Base-by-base conservation (phyloP, 495 filamentous ascomycete species). In the Rhypophila decipiens region DNA sequence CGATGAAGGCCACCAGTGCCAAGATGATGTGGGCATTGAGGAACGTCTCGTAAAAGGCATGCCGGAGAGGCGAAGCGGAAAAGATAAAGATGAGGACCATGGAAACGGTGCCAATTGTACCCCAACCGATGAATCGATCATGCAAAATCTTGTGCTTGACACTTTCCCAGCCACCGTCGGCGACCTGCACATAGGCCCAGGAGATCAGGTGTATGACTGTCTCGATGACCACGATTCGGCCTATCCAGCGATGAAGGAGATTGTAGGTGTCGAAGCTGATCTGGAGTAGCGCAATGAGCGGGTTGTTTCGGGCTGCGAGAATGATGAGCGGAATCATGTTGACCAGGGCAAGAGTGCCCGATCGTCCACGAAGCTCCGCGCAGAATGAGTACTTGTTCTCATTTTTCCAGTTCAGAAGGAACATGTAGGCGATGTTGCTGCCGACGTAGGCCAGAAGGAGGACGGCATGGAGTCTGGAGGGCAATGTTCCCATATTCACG, bases 231-330 rank as follows among this genome's bases (percentile, higher is more conserved):
- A 94, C 80, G 19, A 96, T 82, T 17, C 93, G 85, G 19, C 91
- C 93, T 45, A 97, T 82, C 91, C 93, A 98, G 31, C 93, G 83
- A 64, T 98, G 93, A 23, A 97, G 68, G 22, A 96, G 73, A 64
- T 96, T 97, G 75, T 89, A 96, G 0, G 90, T 95, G 69, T 98
- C 94, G 67, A 96, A 98, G 63, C 87, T 91, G 66, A 97, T 82
- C 22, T 80, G 81, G 53, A 95, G 73, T 12, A 95, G 64, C 5
- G 72, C 61, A 51, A 96, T 96, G n/a, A 96, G 69, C 13, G 88
- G 88, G 61, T 95, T 97, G 70, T 97, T 97, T 55, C 91, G 83
- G 18, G 88, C 82, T 13, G 90, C 91, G 49, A 96, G 78, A 44
- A 97, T 70, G 52, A 98, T 78, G 18, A 95, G 75, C 5, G 89